phyloP scores from a whole-genome alignment of 192 early-diverging fungal species.

The Coemansia sp. region DNA sequence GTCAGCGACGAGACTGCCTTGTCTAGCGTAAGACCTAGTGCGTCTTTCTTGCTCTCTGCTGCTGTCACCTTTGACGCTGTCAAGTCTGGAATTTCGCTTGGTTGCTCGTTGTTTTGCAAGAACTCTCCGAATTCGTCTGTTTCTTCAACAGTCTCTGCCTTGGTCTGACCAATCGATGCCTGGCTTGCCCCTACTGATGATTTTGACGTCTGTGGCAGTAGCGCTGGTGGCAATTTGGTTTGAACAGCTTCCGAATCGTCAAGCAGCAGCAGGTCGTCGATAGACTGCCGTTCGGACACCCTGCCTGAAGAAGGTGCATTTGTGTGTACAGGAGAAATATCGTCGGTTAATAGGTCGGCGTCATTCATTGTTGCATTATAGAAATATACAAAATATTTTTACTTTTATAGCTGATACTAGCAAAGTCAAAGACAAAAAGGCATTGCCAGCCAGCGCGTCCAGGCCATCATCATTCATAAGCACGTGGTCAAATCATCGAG shows the following conservation, averaged over 20 bases:
- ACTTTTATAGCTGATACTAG: background rate
- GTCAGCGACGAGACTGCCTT: too few relatives aligned
- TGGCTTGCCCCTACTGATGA: too few relatives aligned
- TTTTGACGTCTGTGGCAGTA: conserved; percentile 12
- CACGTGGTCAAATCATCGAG: background rate
- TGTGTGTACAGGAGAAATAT: background rate
- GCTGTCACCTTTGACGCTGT: background rate
- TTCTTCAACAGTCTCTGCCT: background rate
- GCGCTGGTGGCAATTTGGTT: conserved; percentile 14
- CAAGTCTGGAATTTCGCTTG: background rate
- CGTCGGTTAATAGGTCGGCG: too few relatives aligned
- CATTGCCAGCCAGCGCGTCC: background rate
- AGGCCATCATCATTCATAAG: background rate
- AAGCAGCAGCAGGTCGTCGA: conserved; percentile 21
- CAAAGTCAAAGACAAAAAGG: background rate
- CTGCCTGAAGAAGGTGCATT: background rate
- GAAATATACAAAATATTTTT: background rate
- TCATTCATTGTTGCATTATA: too few relatives aligned
- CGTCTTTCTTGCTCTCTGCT: too few relatives aligned
- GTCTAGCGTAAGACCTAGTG: too few relatives aligned
- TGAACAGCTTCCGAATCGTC: conserved; percentile 6
- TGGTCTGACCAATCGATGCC: background rate
- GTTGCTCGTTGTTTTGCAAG: conserved; percentile 5
- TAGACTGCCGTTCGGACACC: background rate
- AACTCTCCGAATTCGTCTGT: conserved; percentile 40